Evolutionary conservation across 805 yeast genomes (phyloP).

Genomic region (Teunomyces gatunensis): DNA sequence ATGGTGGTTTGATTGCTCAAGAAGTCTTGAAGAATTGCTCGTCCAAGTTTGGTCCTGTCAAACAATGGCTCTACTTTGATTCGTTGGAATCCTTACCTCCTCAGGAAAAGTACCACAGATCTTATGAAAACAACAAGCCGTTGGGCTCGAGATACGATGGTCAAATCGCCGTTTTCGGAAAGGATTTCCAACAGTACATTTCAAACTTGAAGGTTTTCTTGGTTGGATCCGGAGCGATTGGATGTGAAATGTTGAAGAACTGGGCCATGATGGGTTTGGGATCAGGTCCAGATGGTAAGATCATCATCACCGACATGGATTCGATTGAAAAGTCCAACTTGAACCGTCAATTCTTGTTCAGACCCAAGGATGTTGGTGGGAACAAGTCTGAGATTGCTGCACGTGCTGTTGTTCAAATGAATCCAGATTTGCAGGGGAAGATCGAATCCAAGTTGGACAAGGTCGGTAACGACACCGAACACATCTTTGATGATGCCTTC

Average conservation of each 20-base stretch:
- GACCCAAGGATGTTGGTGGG: conserved; percentile 91
- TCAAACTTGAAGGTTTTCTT: conserved; percentile 80
- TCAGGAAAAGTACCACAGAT: conserved; percentile 54
- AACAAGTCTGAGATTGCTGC: conserved; percentile 91
- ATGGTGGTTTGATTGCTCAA: conserved; percentile 94
- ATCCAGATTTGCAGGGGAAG: conserved; percentile 76
- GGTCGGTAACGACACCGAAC: conserved; percentile 91
- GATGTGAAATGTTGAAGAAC: conserved; percentile 96
- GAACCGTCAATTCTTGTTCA: conserved; percentile 93
- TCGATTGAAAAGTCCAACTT: conserved; percentile 93
- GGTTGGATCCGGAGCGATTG: conserved; percentile 98
- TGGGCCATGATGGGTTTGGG: conserved; percentile 98
- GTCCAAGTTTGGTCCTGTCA: conserved; percentile 90
- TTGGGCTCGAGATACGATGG: conserved; percentile 82
- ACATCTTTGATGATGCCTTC: conserved; percentile 77
- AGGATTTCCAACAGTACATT: conserved; percentile 66
- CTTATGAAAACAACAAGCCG: conserved; percentile 71
- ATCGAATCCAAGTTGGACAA: conserved; percentile 78
- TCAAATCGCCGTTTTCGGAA: conserved; percentile 94
- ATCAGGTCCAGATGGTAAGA: conserved; percentile 83
- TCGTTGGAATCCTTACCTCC: conserved; percentile 88
- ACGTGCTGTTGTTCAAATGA: conserved; percentile 77
- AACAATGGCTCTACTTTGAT: conserved; percentile 91
- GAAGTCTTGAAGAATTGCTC: conserved; percentile 94
- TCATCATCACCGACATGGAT: conserved; percentile 88